Base-by-base conservation (phyloP, 2,329 filamentous ascomycete species). In the Beauveria scarabaeidicola region DNA sequence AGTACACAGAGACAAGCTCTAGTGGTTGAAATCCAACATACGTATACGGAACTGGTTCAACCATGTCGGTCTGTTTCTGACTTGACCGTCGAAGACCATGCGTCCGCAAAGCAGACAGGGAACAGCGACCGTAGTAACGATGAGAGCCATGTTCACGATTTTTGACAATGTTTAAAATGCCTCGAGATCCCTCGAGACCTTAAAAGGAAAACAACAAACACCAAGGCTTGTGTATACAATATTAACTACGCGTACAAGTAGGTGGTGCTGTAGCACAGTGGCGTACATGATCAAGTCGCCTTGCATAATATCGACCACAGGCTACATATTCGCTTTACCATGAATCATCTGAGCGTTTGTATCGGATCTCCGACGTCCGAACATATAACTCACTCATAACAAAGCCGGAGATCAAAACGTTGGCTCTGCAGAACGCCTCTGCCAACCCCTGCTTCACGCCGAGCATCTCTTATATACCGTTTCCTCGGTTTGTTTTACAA, bases 71-170 rank as follows among this genome's bases (percentile, higher is more conserved):
- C n/a, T n/a, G 19, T 36, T 23, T 21, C 38, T 43, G 8, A 36
- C 19, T 23, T 25, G 7, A 13, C 27, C 8, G 19, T 55, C 52
- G n/a, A 55, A 55, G 27, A 55, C 19, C 52, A 47, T 55, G 6
- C 27, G 43, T 19, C 52, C 52, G 27, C 52, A 55, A 21, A 55
- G 52, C 41, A 55, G 19, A 19, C 52, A 55, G 13, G 52, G 52
- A 47, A 36, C 32, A 36, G 29, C n/a, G 13, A 47, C 32, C 11
- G 32, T 13, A 15, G 13, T 36, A 21, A 21, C 52, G 27, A 9
- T 1, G 52, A 13, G 6, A 8, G 10, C 15, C 52, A 55, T 55
- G 23, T 47, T 55, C 5, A 21, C 41, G 29, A 54, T 23, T 32
- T 23, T n/a, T n/a, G 10, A 41, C 11, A 9, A n/a, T 25, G 32